phyloP scores from a whole-genome alignment of 495 filamentous ascomycete species.

The Penicillium bialowiezense region DNA sequence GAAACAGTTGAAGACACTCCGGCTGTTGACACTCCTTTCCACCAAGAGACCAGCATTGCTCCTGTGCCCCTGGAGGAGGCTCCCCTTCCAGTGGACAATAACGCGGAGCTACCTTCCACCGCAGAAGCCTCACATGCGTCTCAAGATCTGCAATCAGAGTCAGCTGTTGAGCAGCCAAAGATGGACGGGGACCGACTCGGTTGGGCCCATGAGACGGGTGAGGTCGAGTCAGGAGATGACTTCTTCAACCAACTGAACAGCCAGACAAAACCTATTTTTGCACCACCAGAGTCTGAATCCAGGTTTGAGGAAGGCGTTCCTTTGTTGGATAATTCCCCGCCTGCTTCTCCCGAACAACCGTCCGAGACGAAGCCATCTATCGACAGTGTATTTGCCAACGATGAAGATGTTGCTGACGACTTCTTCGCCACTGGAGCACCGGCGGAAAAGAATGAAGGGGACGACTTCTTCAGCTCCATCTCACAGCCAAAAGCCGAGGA shows the following conservation, averaged over 20 bases:
- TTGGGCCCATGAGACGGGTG: slow-evolving; percentile 26
- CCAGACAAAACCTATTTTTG: slow-evolving; percentile 46
- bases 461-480: slow-evolving; percentile 24
- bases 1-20: background rate
- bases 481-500: background rate
- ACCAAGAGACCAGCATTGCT: background rate
- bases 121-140: background rate
- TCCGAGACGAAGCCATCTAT: slow-evolving; percentile 15
- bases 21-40: background rate
- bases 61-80: background rate
- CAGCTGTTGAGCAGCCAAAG: slow-evolving; percentile 10
- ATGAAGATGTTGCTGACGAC: slow-evolving; percentile 35
- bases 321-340: slow-evolving; percentile 31
- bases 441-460: background rate
- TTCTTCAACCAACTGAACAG: slow-evolving; percentile 51
- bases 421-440: slow-evolving; percentile 32
- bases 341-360: slow-evolving; percentile 18
- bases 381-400: slow-evolving; percentile 33
- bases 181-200: slow-evolving; percentile 20
- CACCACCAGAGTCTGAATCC: slow-evolving; percentile 43
- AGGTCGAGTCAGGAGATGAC: slow-evolving; percentile 40
- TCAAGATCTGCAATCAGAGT: background rate
- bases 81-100: background rate
- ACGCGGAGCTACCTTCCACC: background rate
- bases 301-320: slow-evolving; percentile 49